Base-by-base conservation (phyloP, 2,329 filamentous ascomycete genomes). In the Nemania serpens region DNA sequence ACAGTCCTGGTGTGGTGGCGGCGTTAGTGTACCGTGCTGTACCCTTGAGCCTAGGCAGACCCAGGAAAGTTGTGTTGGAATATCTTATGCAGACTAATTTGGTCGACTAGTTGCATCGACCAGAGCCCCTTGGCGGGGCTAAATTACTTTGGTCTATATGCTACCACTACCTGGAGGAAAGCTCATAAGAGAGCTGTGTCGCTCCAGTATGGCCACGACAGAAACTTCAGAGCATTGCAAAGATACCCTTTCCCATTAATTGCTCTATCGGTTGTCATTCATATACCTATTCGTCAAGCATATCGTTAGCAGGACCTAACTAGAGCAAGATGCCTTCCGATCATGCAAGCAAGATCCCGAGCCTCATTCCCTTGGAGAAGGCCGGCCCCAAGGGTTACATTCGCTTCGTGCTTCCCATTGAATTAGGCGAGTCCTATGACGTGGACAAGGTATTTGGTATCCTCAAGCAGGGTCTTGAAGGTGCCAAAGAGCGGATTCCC, bases 331-430 rank as follows among this genome's bases (percentile, higher is more conserved):
- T 65, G 63, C 55, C 63, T 59, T 65, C 63, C 12, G 61, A 58
- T 6, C 59, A 64, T 46, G 63, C 61, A 29, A 63, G 49, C 53
- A 55, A 65, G 36, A 59, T 71, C 51, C 67, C 64, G 33, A 58
- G 57, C 59, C 67, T 66, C 36, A 73, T 69, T n/a, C 66, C 65
- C 42, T 59, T 72, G 58, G 74, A 76, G 65, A 73, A 73, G 37
- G 72, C 71, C 34, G 74, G 74, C 0, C 74, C 74, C 3, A 75
- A 75, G 49, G 73, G 71, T 15, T 76, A 71, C 52, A 66, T 75
- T 6, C 73, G 73, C 13, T 72, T 73, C 42, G 59, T 75, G n/a
- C 75, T 76, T 45, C 72, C 72, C 2, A 72, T 77, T 34, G 71
- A 75, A 49, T 66, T 77, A 1, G 49, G 63, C 6, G 69, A 74